A percentile compares a stretch with the other conserved stretches of the same genome.
Conservation (phyloP, 2,329 filamentous ascomycete species). For the Aspergillus transmontanensis region DNA sequence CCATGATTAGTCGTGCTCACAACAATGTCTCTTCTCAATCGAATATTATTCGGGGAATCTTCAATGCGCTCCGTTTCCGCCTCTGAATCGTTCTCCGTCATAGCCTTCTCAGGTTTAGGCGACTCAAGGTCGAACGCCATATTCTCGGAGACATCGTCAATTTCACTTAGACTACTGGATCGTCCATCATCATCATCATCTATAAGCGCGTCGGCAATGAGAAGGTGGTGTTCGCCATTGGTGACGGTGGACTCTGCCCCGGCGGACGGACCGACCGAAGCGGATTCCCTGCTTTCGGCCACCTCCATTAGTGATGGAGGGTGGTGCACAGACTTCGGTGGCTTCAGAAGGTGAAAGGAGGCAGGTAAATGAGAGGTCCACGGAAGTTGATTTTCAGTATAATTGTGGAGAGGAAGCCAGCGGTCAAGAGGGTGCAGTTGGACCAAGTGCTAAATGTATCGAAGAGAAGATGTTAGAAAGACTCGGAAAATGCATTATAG, state of each 20-base stretch:
- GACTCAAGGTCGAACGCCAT: slow-evolving; percentile 58
- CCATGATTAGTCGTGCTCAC: slow-evolving; percentile 62
- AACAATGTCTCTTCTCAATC: slow-evolving; percentile 62
- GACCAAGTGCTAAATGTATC: slow-evolving; percentile 23
- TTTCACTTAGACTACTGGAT: slow-evolving; percentile 91
- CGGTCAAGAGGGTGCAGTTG: slow-evolving; percentile 12
- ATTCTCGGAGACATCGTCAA: slow-evolving; percentile 77
- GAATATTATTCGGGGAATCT: slow-evolving; percentile 73
- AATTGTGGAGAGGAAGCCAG: slow-evolving; percentile 17
- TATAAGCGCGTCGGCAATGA: slow-evolving; percentile 46
- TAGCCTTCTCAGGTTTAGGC: slow-evolving; percentile 51
- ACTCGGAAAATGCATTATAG: not conserved
- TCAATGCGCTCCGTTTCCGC: slow-evolving; percentile 94
- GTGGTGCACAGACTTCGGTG: slow-evolving; percentile 5
- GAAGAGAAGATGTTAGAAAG: slow-evolving; percentile 28
- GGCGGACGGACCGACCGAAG: slow-evolving; percentile 37
- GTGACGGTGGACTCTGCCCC: slow-evolving; percentile 35
- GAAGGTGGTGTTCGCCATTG: slow-evolving; percentile 40
- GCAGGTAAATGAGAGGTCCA: not conserved
- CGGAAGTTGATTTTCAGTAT: slow-evolving; percentile 21
- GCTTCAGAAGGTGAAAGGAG: not conserved
- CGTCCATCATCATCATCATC: slow-evolving; percentile 66
- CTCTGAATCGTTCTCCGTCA: slow-evolving; percentile 72
- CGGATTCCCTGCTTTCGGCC: slow-evolving; percentile 38
- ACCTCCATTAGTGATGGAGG: slow-evolving; percentile 40